Percentiles rank a stretch among this genome's conserved stretches.
Evolutionary conservation across 495 filamentous ascomycete genomes (phyloP).

Genomic region (Cladorrhinum samala): DNA sequence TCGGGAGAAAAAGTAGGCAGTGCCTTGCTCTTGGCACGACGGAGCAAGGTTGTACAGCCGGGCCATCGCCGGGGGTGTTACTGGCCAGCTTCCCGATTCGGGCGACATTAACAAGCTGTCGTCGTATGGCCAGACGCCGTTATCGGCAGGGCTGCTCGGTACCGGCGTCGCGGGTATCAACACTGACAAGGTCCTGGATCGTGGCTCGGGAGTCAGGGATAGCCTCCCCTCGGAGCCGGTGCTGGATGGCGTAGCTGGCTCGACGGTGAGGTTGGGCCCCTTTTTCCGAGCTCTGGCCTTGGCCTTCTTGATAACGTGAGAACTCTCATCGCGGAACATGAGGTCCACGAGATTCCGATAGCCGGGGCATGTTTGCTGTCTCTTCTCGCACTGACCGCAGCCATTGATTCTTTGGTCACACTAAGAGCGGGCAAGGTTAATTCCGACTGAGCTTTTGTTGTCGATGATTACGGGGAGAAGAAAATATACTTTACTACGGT

Average conservation of each 20-base stretch:
- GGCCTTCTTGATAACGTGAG: constrained; percentile 59
- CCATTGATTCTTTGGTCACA: constrained; percentile 60
- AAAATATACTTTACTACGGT: not conserved
- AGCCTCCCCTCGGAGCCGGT: constrained; percentile 12
- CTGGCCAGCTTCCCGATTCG: constrained; percentile 31
- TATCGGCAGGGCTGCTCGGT: constrained; percentile 11
- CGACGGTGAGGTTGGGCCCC: constrained; percentile 11
- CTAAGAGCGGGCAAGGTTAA: constrained; percentile 28
- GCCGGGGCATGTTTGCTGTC: constrained; percentile 58
- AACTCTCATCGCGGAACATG: constrained; percentile 70
- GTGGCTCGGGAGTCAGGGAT: constrained; percentile 24
- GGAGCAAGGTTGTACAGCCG: constrained; percentile 27
- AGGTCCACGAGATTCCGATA: constrained; percentile 64
- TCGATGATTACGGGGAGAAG: not conserved
- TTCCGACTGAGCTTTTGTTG: not conserved
- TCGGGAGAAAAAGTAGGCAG: constrained; percentile 36
- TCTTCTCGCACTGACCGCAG: constrained; percentile 62
- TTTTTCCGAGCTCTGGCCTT: constrained; percentile 35
- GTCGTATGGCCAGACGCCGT: constrained; percentile 17
- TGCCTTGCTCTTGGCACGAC: constrained; percentile 30
- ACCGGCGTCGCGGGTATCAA: constrained; percentile 17
- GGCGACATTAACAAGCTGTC: constrained; percentile 28
- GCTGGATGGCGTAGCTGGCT: constrained; percentile 14
- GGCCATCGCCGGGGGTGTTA: constrained; percentile 24
- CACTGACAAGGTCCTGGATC: constrained; percentile 11